Base-by-base conservation (phyloP, 2,329 filamentous ascomycete genomes). In the Ceratocystis huliohia region DNA sequence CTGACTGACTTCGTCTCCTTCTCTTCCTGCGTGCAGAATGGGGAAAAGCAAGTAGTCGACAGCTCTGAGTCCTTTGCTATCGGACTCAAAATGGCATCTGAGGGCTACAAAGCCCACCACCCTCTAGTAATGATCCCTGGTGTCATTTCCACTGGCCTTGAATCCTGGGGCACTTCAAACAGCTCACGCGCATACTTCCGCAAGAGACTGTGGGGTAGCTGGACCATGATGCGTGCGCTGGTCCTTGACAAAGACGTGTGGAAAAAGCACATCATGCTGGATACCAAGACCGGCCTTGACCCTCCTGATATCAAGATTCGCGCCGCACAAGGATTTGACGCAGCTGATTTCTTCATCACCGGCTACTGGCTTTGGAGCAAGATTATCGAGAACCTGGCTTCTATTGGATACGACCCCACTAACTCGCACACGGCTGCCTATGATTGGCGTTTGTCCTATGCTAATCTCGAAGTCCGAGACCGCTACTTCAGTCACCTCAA, bases 321-420 rank as follows among this genome's bases (percentile, higher is more conserved):
- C 46, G 91, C 94, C 7, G 92, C 94, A 0, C 94, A 97, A 74
- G 94, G 94, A 1, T 99, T 99, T 72, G 94, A 99, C 75, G 94
- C 94, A 1, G 92, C 94, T 10, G 94, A 99, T 76, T 99, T 99
- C 78, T 94, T 95, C 76, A 88, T 88, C 69, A 88, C 86, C 0
- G 86, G 85, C 8, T 99, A 99, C 77, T 99, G 94, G 94, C 97
- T 99, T 68, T 96, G 92, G 92, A 96, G 90, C 77, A 97, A 97
- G 77, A 96, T 99, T 68, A 81, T 99, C 63, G 94, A 99, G 77
- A 99, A 99, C 73, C 80, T 99, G 64, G 94, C 94, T 0, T 94
- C 91, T 0, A 88, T 99, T 67, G 94, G 94, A 15, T 99, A 99
- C 74, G 94, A 99, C 73, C 93, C 94, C 28, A 86, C 83, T 41